These are phyloP conservation scores for Apodospora peruviana DNA, from an alignment of 495 filamentous ascomycete species.

Conservation along the genomic window DNA sequence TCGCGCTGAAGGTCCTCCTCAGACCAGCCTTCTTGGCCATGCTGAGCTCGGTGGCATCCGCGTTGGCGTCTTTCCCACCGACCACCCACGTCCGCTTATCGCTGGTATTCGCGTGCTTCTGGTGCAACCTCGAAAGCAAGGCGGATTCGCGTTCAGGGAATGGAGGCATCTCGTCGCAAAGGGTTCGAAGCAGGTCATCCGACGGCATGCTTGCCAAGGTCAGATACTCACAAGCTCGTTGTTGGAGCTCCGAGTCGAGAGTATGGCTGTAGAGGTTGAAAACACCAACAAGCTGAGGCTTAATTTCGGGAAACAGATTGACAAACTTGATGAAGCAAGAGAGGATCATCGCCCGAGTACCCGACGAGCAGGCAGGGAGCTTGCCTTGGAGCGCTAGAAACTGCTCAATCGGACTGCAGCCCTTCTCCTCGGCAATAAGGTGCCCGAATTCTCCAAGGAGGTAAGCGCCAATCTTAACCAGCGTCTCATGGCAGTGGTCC, in stretches of 20 bases:
- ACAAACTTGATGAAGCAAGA: constrained; percentile 97
- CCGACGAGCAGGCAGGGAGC: constrained; percentile 81
- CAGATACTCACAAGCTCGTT: constrained; percentile 94
- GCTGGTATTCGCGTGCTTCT: constrained; percentile 83
- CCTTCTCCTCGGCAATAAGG: constrained; percentile 88
- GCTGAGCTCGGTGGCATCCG: constrained; percentile 70
- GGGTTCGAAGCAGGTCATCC: constrained; percentile 89
- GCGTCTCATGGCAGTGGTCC: constrained; percentile 89
- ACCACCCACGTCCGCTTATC: constrained; percentile 97
- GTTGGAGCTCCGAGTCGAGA: constrained; percentile 91
- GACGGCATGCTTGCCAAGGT: constrained; percentile 77
- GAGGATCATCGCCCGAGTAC: constrained; percentile 87
- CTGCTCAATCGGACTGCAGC: constrained; percentile 96
- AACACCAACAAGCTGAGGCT: constrained; percentile 83
- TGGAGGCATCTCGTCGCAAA: constrained; percentile 98
- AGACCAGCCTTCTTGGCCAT: constrained; percentile 77
- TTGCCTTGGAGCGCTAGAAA: constrained; percentile 90
- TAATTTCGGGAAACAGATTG: constrained; percentile 98
- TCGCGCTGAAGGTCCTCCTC: constrained; percentile 73
- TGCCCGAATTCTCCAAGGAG: constrained; percentile 96
- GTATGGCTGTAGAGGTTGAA: constrained; percentile 93
- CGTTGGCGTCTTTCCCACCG: constrained; percentile 87
- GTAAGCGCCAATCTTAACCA: constrained; percentile 96
- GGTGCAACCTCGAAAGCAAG: constrained; percentile 83
- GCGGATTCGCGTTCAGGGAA: constrained; percentile 95